Evolutionary conservation across 2,329 filamentous ascomycete genomes (phyloP).

Genomic region (Venturia nashicola): DNA sequence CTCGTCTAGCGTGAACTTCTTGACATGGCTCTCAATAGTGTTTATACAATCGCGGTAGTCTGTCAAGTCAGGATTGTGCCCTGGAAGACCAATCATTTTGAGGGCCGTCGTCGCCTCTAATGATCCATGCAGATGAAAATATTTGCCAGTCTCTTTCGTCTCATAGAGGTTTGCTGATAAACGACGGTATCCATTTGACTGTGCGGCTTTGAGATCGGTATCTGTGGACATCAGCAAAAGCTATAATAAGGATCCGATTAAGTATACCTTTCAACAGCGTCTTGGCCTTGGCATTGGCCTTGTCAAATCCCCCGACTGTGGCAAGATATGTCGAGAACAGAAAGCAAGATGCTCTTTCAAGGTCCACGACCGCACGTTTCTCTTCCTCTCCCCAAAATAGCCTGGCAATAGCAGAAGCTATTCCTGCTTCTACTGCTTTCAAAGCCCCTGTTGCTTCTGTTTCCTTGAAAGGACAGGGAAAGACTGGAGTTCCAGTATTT

Average conservation of each 20-base stretch:
- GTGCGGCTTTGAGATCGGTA: constrained; percentile 58
- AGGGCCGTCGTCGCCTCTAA: constrained; percentile 58
- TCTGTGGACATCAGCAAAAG: constrained; percentile 34
- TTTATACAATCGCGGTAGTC: constrained; percentile 29
- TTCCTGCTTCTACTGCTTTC: constrained; percentile 47
- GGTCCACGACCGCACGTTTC: constrained; percentile 36
- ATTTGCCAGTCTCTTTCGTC: constrained; percentile 53
- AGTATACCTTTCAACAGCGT: constrained; percentile 29
- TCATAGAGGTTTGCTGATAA: constrained; percentile 62
- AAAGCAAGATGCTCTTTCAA: constrained; percentile 43
- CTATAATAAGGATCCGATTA: constrained; percentile 11
- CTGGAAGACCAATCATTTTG: constrained; percentile 55
- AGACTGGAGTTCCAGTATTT: constrained; percentile 27
- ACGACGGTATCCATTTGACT: constrained; percentile 58
- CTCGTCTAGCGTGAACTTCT: constrained; percentile 24
- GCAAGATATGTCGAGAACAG: constrained; percentile 47
- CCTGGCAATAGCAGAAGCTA: constrained; percentile 48
- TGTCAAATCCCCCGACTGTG: constrained; percentile 39
- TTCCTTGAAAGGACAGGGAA: constrained; percentile 37
- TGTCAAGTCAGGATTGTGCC: constrained; percentile 47
- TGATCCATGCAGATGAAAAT: constrained; percentile 66
- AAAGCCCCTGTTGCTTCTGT: constrained; percentile 42
- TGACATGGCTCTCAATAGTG: constrained; percentile 30
- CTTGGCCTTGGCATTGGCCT: constrained; percentile 31
- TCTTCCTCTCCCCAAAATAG: constrained; percentile 33